These are phyloP conservation scores for Paecilomyces dactylethromorphus DNA, from an alignment of 2,329 filamentous ascomycete genomes.

Conservation along the genomic window DNA sequence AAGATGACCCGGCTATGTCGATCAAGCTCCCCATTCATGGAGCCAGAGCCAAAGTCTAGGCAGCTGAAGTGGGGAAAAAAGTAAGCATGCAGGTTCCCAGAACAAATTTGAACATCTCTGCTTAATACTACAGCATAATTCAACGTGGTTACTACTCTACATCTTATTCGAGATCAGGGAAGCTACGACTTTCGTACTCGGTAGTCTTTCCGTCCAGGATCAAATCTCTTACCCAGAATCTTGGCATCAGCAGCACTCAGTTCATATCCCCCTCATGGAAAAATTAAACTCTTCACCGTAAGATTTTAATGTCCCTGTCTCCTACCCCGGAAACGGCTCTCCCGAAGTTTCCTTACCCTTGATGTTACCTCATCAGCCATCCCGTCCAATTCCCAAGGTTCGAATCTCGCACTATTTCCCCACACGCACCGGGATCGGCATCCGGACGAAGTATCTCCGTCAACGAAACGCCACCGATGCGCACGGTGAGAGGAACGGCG, in stretches of 20 bases:
- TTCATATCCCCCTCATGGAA: too few relatives aligned
- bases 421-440: background rate
- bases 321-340: too few relatives aligned
- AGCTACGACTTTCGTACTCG: too few relatives aligned
- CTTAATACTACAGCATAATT: background rate
- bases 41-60: background rate
- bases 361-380: background rate
- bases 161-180: background rate
- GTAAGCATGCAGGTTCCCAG: background rate
- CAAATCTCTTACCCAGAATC: too few relatives aligned
- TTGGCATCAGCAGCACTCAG: too few relatives aligned
- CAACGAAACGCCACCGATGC: background rate
- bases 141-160: background rate
- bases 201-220: too few relatives aligned
- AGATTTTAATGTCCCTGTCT: too few relatives aligned
- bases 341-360: too few relatives aligned
- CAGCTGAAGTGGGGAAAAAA: background rate
- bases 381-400: background rate
- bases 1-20: too few relatives aligned
- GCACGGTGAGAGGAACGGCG: background rate
- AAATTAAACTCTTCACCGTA: too few relatives aligned
- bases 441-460: background rate
- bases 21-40: too few relatives aligned
- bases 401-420: background rate
- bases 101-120: background rate